Evolutionary conservation across 257 asterid species (phyloP).

Genomic region (Sherardia arvensis): DNA sequence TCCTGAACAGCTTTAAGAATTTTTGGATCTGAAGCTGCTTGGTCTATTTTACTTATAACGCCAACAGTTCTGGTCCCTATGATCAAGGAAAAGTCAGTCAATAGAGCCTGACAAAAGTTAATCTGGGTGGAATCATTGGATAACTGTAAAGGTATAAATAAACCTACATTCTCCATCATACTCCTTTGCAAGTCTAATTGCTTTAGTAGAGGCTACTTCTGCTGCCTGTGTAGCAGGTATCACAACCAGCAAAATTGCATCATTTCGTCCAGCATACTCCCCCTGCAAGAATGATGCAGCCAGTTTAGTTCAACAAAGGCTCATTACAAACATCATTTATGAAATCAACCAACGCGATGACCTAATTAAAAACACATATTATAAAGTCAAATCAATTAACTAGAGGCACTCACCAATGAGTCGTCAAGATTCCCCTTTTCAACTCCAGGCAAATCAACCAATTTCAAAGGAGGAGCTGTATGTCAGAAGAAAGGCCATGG

Average conservation of each 20-base stretch:
- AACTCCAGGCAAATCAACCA: slow-evolving; percentile 94
- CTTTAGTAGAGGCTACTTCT: slow-evolving; percentile 89
- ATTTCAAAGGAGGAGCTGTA: slow-evolving; percentile 88
- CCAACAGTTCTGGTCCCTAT: slow-evolving; percentile 94
- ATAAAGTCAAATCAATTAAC: slow-evolving; percentile 1
- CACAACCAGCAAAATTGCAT: slow-evolving; percentile 81
- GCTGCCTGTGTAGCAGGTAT: slow-evolving; percentile 94
- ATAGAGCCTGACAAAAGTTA: background rate
- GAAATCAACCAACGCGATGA: background rate
- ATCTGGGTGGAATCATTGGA: background rate
- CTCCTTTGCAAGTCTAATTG: slow-evolving; percentile 88
- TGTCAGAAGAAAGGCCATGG: slow-evolving; percentile 14
- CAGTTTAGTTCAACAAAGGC: background rate
- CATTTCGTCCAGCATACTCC: slow-evolving; percentile 81
- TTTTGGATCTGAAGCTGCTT: slow-evolving; percentile 84
- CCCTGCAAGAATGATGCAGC: slow-evolving; percentile 32
- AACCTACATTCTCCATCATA: slow-evolving; percentile 91
- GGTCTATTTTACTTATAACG: slow-evolving; percentile 88
- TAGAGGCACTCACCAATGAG: slow-evolving; percentile 63
- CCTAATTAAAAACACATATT: background rate
- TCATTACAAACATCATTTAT: background rate
- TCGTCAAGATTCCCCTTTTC: slow-evolving; percentile 88
- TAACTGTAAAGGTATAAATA: slow-evolving; percentile 1
- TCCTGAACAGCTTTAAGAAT: slow-evolving; percentile 94
- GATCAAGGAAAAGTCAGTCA: slow-evolving; percentile 2